phyloP scores from a whole-genome alignment of 148 eudicot genomes.

The Cornus kousa region DNA sequence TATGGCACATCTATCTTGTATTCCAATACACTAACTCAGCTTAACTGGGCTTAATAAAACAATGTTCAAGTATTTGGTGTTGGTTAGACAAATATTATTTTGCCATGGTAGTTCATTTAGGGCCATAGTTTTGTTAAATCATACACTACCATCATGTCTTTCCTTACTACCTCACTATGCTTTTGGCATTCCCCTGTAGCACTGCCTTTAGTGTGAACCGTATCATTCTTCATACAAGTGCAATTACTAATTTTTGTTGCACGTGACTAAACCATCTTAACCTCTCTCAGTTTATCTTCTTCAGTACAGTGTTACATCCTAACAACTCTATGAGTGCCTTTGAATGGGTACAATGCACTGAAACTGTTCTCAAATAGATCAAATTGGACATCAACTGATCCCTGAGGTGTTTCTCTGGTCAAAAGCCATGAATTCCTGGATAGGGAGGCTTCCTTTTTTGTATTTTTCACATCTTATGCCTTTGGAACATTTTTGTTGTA shows the following conservation, averaged over 20 bases:
- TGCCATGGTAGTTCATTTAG: background rate
- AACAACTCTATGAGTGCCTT: background rate
- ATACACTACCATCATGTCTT: no score
- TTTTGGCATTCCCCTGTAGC: background rate
- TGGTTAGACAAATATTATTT: background rate
- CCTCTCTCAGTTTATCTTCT: background rate
- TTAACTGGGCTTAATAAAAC: background rate
- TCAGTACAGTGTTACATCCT: background rate
- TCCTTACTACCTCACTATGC: background rate
- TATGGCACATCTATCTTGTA: background rate
- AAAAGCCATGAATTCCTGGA: no score
- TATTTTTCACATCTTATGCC: no score
- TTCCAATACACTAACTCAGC: background rate
- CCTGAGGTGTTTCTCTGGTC: no score
- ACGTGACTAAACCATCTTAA: background rate
- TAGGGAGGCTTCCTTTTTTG: no score
- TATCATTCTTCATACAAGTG: background rate
- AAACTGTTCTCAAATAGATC: background rate
- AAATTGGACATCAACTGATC: no score
- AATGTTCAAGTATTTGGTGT: background rate
- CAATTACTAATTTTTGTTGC: background rate
- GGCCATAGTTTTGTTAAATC: background rate
- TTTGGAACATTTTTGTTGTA: background rate
- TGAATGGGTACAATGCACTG: background rate
- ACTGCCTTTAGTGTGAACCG: background rate